Percentiles rank a stretch among this genome's conserved stretches.
Evolutionary conservation across 2,329 filamentous ascomycete species (phyloP).

Genomic region (Ascochyta viciae-villosae): DNA sequence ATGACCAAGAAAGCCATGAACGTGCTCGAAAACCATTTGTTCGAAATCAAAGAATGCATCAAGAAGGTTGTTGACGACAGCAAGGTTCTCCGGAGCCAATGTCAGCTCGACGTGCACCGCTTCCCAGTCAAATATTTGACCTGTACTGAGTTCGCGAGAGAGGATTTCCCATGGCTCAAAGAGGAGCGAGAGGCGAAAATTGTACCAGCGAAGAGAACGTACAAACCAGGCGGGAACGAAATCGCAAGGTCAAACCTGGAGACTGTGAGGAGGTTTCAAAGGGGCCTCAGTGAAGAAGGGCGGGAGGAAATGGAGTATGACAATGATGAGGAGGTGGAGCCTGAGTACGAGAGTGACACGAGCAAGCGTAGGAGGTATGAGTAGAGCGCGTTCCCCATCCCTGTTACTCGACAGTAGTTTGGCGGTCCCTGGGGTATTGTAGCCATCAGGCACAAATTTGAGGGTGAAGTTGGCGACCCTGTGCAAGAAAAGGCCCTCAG

Average conservation of each 20-base stretch:
- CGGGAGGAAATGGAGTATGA: constrained; percentile 19
- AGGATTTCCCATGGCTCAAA: constrained; percentile 52
- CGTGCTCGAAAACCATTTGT: constrained; percentile 51
- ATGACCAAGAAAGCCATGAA: constrained; percentile 53
- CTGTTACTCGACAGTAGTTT: neutral
- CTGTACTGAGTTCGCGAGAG: constrained; percentile 50
- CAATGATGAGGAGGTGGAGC: constrained; percentile 10
- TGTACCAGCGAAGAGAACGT: constrained; percentile 24
- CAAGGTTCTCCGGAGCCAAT: constrained; percentile 50
- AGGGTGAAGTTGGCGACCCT: neutral
- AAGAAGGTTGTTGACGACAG: constrained; percentile 47
- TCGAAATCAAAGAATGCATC: constrained; percentile 53
- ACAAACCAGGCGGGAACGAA: constrained; percentile 37
- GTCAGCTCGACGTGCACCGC: constrained; percentile 48
- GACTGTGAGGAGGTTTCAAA: constrained; percentile 22
- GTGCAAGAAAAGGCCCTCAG: neutral
- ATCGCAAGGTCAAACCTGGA: constrained; percentile 36
- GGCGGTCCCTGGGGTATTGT: neutral
- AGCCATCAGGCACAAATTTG: neutral
- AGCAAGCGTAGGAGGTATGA: constrained; percentile 12
- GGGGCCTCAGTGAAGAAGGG: constrained; percentile 10
- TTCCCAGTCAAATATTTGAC: constrained; percentile 54
- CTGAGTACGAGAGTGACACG: constrained; percentile 1
- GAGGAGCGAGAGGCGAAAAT: constrained; percentile 10
- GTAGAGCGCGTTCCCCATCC: neutral